phyloP scores from a whole-genome alignment of 208 protist genomes.

The Wallacemonas sp. region DNA sequence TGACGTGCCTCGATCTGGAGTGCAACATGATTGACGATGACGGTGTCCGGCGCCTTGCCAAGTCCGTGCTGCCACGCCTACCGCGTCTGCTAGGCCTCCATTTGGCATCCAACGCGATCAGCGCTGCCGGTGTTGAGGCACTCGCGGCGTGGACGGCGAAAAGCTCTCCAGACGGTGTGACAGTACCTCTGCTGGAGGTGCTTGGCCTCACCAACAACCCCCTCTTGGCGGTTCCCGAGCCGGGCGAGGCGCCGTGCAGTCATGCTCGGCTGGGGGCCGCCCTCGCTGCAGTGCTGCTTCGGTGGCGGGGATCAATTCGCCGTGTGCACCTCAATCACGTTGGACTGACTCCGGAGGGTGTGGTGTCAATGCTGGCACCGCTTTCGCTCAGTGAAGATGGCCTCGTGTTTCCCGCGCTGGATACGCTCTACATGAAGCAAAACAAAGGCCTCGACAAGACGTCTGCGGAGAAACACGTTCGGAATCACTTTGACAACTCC shows the following conservation, averaged over 20 bases:
- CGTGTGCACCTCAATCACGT: conserved; percentile 30
- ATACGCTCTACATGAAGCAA: conserved; percentile 27
- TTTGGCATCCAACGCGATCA: conserved; percentile 22
- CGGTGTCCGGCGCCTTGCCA: conserved; percentile 7
- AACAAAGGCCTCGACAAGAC: conserved; percentile 5
- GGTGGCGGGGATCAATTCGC: conserved; percentile 13
- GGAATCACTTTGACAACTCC: not conserved
- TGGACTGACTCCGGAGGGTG: conserved; percentile 6
- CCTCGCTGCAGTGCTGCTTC: conserved; percentile 3
- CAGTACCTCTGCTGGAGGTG: conserved; percentile 3
- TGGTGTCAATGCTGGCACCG: not conserved
- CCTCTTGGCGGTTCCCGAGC: not conserved
- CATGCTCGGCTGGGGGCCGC: not conserved
- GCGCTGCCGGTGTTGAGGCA: conserved; percentile 5
- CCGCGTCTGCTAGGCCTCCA: conserved; percentile 14
- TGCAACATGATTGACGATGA: conserved; percentile 23
- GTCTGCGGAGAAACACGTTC: not conserved
- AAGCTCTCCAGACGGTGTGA: not conserved
- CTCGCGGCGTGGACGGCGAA: conserved; percentile 1
- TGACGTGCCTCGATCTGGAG: conserved; percentile 25
- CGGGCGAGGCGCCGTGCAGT: not conserved
- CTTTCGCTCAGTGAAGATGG: no score
- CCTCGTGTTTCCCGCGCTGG: not conserved
- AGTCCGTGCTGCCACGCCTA: conserved; percentile 19
- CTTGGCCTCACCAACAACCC: conserved; percentile 29